Conservation (phyloP, 148 eudicot genomes). For the Persicaria maculosa region DNA sequence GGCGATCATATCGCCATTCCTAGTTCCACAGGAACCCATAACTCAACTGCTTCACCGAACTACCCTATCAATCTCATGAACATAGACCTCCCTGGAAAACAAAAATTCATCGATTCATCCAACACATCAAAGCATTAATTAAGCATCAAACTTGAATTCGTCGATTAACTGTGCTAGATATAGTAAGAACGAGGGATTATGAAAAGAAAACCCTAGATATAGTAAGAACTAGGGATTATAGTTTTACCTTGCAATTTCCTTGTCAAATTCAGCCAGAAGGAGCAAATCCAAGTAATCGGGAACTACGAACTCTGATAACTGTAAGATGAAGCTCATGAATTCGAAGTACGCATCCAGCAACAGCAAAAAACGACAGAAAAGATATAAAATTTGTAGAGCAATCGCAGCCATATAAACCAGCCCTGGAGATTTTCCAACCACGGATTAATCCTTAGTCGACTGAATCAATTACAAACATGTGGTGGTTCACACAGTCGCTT, state of each 20-base stretch:
- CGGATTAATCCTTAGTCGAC: neutral
- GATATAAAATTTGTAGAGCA: neutral
- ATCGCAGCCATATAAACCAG: neutral
- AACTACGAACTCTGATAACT: neutral
- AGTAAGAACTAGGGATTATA: too few species aligned
- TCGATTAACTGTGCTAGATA: too few species aligned
- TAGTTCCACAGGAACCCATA: neutral
- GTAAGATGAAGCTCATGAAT: neutral
- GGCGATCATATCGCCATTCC: conserved; percentile 6
- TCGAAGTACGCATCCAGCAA: neutral
- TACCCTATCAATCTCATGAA: too few species aligned
- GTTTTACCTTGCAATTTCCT: neutral
- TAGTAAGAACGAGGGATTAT: too few species aligned
- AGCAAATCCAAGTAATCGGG: neutral
- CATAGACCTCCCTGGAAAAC: neutral
- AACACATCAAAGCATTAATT: neutral
- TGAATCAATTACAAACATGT: neutral
- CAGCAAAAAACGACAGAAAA: neutral
- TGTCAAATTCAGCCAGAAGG: neutral
- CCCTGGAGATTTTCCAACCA: neutral
- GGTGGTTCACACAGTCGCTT: neutral
- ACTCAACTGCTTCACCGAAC: neutral
- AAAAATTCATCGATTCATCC: neutral
- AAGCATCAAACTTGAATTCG: neutral
- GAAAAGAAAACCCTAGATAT: too few species aligned